Conservation (phyloP, 441 rosid species). For the Jatropha podagrica region DNA sequence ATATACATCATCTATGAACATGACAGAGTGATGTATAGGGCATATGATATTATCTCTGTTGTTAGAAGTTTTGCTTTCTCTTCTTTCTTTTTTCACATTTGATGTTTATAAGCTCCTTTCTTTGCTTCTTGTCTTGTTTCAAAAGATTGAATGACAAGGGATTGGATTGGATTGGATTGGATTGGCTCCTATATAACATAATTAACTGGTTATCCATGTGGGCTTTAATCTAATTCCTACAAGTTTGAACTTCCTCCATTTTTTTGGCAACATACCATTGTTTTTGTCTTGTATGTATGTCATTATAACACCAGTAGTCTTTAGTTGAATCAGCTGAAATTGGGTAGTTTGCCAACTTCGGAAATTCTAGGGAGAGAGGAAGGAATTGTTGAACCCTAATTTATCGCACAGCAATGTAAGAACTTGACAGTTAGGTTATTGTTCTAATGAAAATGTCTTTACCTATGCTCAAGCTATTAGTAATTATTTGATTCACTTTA, state of each 20-base stretch:
- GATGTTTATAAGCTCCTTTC: not conserved
- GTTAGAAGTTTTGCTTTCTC: not conserved
- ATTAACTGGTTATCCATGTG: not conserved
- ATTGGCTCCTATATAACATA: not conserved
- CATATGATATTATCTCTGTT: not conserved
- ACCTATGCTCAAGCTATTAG: not conserved
- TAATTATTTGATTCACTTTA: too few species aligned
- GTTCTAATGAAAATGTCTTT: not conserved
- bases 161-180: not conserved
- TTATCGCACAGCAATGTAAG: too few species aligned
- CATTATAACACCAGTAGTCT: not conserved
- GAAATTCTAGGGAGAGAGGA: too few species aligned
- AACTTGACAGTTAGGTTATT: too few species aligned
- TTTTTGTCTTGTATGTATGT: not conserved
- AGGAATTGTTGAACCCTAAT: too few species aligned
- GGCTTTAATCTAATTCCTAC: not conserved
- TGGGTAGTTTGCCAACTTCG: not conserved
- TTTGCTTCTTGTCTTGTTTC: not conserved
- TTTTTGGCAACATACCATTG: not conserved
- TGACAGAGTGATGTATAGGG: not conserved
- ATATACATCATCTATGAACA: not conserved
- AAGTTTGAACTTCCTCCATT: not conserved
- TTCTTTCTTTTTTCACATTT: not conserved
- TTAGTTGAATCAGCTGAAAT: conserved; percentile 9
- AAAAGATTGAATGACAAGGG: not conserved